A percentile compares a stretch with the other conserved stretches of the same genome.
Conservation (phyloP, 2,329 filamentous ascomycete species). For the Calonectria hawksworthii region DNA sequence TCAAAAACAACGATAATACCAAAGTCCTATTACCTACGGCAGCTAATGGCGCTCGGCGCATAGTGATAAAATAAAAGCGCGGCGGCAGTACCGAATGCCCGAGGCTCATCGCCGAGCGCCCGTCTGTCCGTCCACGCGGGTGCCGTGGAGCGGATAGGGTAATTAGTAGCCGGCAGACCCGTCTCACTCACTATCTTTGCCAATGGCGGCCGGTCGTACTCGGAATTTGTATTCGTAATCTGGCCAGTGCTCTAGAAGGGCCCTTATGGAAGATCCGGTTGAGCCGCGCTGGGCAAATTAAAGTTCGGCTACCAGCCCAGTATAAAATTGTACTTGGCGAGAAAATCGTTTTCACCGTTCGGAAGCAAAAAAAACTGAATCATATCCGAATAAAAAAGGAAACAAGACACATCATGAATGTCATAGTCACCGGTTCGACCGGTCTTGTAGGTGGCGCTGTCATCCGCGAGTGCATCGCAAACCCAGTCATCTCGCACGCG, state of each 20-base stretch:
- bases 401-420: background rate
- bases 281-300: background rate
- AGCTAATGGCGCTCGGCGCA: background rate
- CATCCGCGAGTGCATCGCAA: background rate
- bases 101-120: background rate
- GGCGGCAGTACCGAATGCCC: background rate
- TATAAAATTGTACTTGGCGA: background rate
- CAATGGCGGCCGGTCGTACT: background rate
- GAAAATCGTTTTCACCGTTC: background rate
- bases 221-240: background rate
- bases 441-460: background rate
- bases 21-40: background rate
- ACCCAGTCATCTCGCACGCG: background rate
- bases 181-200: background rate
- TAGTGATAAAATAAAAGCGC: background rate
- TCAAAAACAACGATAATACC: background rate
- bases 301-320: background rate
- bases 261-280: background rate
- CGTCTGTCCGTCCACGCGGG: background rate
- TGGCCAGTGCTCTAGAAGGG: background rate
- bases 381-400: background rate
- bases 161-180: background rate
- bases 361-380: background rate
- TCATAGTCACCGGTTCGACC: conserved; percentile 1
- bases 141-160: background rate